These are phyloP conservation scores for Candida ponderosae DNA, from an alignment of 805 yeast genomes.

Conservation along the genomic window DNA sequence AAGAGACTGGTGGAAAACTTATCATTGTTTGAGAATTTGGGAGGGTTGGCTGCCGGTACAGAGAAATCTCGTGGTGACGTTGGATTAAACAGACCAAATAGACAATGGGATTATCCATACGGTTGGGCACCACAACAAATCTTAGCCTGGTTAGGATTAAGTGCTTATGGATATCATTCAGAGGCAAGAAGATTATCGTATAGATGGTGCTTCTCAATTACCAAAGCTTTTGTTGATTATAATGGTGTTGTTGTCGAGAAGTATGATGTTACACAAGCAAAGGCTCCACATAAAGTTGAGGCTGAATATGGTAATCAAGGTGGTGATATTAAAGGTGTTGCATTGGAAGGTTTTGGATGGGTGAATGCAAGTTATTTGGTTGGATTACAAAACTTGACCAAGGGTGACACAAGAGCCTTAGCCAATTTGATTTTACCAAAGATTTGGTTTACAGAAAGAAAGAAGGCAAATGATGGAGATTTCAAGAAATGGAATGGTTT, in stretches of 20 bases:
- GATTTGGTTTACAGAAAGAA: constrained; percentile 21
- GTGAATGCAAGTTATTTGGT: constrained; percentile 80
- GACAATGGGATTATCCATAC: constrained; percentile 97
- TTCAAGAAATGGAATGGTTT: background rate
- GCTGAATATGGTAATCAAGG: constrained; percentile 99
- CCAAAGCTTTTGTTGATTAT: constrained; percentile 82
- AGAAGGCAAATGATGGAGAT: background rate
- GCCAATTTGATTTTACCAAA: constrained; percentile 54
- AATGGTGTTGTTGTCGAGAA: constrained; percentile 95
- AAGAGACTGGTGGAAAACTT: constrained; percentile 49
- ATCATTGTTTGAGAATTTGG: constrained; percentile 69
- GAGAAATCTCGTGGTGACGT: constrained; percentile 64
- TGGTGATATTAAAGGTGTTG: constrained; percentile 83
- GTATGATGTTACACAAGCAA: constrained; percentile 78
- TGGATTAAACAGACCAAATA: constrained; percentile 63
- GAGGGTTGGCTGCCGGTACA: constrained; percentile 87
- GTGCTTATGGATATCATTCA: constrained; percentile 58
- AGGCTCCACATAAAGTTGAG: constrained; percentile 83
- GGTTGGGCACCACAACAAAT: constrained; percentile 99
- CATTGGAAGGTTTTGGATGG: constrained; percentile 98
- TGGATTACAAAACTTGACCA: constrained; percentile 61
- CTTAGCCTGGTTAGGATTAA: constrained; percentile 83
- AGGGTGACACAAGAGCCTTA: constrained; percentile 64
- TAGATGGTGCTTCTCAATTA: constrained; percentile 87
- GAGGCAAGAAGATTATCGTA: constrained; percentile 67